Evolutionary conservation across 805 yeast genomes (phyloP).

Genomic region (Lachancea quebecensis): DNA sequence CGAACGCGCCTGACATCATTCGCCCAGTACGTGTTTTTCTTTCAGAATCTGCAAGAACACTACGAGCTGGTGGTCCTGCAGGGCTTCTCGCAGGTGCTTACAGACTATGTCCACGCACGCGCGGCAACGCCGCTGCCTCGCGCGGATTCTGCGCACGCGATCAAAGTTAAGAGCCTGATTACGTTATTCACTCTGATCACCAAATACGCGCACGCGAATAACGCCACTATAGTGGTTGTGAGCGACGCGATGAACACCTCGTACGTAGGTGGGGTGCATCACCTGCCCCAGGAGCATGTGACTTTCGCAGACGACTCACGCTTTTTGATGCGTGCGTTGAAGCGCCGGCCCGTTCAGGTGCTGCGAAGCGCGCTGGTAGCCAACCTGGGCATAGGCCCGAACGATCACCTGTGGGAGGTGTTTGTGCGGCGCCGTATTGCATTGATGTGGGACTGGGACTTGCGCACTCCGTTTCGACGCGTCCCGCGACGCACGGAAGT

Average conservation of each 20-base stretch:
- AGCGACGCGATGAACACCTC: conserved; percentile 29
- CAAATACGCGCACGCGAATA: conserved; percentile 20
- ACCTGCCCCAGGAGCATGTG: conserved; percentile 10
- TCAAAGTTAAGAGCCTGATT: conserved; percentile 24
- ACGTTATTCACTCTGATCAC: conserved; percentile 24
- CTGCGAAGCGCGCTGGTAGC: conserved; percentile 28
- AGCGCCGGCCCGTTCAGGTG: conserved; percentile 23
- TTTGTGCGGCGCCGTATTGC: conserved; percentile 25
- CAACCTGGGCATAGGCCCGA: conserved; percentile 25
- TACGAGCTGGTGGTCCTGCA: conserved; percentile 24
- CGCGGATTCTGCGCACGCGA: conserved; percentile 18
- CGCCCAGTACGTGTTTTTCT: conserved; percentile 22
- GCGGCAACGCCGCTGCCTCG: background rate
- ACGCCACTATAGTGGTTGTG: conserved; percentile 20
- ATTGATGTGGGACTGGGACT: conserved; percentile 26
- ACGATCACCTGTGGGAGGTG: conserved; percentile 28
- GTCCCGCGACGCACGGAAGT: conserved; percentile 1
- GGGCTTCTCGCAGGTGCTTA: conserved; percentile 28
- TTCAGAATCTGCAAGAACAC: conserved; percentile 13
- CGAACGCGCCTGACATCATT: conserved; percentile 18
- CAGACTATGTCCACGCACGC: conserved; percentile 16
- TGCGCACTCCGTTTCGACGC: background rate
- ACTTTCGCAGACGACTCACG: conserved; percentile 14
- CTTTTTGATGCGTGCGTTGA: conserved; percentile 5
- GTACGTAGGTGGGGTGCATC: conserved; percentile 12